phyloP scores from a whole-genome alignment of 352 stramenopile species.

The Phytophthora citricola region DNA sequence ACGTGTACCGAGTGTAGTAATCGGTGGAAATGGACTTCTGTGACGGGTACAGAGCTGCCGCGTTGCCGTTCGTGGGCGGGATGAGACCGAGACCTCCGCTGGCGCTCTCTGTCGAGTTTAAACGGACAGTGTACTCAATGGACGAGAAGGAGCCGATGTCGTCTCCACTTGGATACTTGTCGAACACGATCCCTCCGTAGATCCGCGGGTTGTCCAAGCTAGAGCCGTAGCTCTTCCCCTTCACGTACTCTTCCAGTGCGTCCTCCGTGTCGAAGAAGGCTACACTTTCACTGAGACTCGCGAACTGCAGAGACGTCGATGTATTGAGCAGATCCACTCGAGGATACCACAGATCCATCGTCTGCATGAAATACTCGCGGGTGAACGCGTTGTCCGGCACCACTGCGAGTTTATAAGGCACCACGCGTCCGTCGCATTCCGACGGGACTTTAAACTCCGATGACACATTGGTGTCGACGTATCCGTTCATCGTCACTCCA shows the following conservation, averaged over 20 bases:
- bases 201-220: constrained; percentile 52
- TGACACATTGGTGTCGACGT: constrained; percentile 41
- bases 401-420: constrained; percentile 67
- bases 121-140: constrained; percentile 66
- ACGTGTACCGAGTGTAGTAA: constrained; percentile 51
- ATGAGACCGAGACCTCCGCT: constrained; percentile 25
- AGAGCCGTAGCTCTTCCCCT: constrained; percentile 45
- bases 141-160: constrained; percentile 47
- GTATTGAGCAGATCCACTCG: constrained; percentile 52
- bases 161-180: constrained; percentile 36
- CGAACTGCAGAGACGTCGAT: constrained; percentile 36
- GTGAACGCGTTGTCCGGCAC: constrained; percentile 60
- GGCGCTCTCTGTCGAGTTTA: constrained; percentile 53
- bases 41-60: constrained; percentile 34
- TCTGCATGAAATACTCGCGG: constrained; percentile 64
- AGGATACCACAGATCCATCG: constrained; percentile 63
- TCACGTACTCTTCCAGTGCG: constrained; percentile 55
- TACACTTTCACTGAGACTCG: constrained; percentile 54
- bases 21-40: constrained; percentile 39
- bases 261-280: constrained; percentile 53
- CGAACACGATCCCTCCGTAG: constrained; percentile 65
- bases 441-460: constrained; percentile 41
- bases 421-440: constrained; percentile 43
- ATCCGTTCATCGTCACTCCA: constrained; percentile 40
- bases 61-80: constrained; percentile 42